Percentiles rank a stretch among this genome's conserved stretches.
Conservation (phyloP, 2,329 filamentous ascomycete species). For the Phaeosphaeriaceae sp. region DNA sequence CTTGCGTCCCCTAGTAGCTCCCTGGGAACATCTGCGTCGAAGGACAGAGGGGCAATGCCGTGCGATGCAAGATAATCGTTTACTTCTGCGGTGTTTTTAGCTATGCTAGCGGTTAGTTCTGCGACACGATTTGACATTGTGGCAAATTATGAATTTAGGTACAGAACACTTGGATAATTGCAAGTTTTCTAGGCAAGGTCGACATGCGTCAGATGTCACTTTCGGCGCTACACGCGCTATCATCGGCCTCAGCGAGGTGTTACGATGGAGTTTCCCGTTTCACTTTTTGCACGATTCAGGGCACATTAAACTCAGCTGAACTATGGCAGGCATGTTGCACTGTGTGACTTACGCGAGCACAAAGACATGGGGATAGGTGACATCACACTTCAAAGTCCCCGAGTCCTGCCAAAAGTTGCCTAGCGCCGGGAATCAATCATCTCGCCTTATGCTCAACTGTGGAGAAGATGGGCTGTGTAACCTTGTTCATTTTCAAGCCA, state of each 20-base stretch:
- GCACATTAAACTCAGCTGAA: neutral
- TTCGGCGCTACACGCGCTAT: no score
- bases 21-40: constrained; percentile 7
- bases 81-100: constrained; percentile 2
- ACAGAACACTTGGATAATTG: no score
- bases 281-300: no score
- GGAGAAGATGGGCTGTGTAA: no score
- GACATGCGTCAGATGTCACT: no score
- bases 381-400: neutral
- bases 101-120: constrained; percentile 4
- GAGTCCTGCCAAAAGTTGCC: neutral
- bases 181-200: no score
- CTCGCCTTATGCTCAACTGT: neutral
- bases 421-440: neutral
- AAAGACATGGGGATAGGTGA: neutral
- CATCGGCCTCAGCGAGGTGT: no score
- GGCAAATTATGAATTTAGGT: no score
- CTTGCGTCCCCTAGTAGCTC: constrained; percentile 1
- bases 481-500: no score
- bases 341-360: neutral
- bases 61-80: constrained; percentile 5
- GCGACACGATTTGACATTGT: neutral
- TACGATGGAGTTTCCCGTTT: no score
- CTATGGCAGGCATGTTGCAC: neutral
- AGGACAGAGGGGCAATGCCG: constrained; percentile 4